A percentile compares a stretch with the other conserved stretches of the same genome.
Evolutionary conservation across 345 rosid genomes (phyloP).

Genomic region (Dipteronia sinensis): DNA sequence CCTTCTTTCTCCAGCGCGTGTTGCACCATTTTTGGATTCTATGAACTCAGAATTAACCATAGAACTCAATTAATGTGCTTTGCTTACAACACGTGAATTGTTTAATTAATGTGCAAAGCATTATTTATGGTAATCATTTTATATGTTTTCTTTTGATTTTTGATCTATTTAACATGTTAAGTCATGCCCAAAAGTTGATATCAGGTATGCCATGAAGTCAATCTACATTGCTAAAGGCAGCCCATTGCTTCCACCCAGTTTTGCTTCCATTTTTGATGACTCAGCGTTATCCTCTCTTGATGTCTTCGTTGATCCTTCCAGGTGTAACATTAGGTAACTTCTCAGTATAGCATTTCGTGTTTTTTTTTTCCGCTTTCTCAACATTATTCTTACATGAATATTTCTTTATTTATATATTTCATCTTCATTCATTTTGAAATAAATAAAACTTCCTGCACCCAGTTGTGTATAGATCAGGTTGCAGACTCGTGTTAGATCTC

Average conservation of each 20-base stretch:
- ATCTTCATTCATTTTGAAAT: neutral
- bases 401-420: neutral
- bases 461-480: neutral
- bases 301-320: conserved; percentile 94
- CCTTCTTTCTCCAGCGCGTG: too few relatives aligned
- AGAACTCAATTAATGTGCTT: too few relatives aligned
- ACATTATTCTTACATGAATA: neutral
- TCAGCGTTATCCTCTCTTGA: conserved; percentile 90
- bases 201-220: conserved; percentile 94
- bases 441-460: neutral
- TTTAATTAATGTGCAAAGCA: conserved; percentile 76
- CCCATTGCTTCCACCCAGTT: conserved; percentile 82
- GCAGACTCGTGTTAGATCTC: neutral
- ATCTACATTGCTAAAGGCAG: conserved; percentile 94
- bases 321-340: conserved; percentile 76
- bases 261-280: conserved; percentile 89
- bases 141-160: conserved; percentile 18
- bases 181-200: conserved; percentile 15
- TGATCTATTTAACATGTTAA: conserved; percentile 4
- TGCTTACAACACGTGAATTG: conserved; percentile 80
- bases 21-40: too few relatives aligned
- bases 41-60: too few relatives aligned
- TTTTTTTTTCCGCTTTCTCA: neutral
- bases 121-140: conserved; percentile 75
- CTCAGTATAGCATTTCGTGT: neutral